phyloP scores from a whole-genome alignment of 768 basidiomycete genomes.

The Lactifluus hygrophoroides region DNA sequence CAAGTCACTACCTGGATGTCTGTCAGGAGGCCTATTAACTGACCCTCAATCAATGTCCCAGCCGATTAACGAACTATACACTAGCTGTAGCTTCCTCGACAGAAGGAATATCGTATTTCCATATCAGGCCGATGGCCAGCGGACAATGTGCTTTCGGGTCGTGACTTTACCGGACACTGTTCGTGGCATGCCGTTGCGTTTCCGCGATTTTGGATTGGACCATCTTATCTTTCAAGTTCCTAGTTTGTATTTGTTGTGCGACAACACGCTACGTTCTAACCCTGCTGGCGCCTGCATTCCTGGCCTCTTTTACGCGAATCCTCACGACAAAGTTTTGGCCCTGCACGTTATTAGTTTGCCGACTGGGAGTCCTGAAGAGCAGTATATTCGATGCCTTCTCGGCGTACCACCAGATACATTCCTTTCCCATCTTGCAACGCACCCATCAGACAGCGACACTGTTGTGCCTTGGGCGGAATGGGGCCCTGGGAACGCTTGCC shows the following conservation, averaged over 20 bases:
- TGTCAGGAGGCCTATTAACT: not conserved
- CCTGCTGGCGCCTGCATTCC: too few relatives aligned
- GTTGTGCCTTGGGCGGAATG: not conserved
- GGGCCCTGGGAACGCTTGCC: not conserved
- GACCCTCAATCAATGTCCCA: not conserved
- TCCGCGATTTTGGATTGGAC: not conserved
- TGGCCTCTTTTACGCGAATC: too few relatives aligned
- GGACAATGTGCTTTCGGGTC: not conserved
- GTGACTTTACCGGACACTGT: not conserved
- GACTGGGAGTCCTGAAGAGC: too few relatives aligned
- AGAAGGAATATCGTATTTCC: not conserved
- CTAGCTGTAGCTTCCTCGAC: not conserved
- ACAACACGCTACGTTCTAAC: too few relatives aligned
- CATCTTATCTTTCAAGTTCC: not conserved
- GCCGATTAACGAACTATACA: not conserved
- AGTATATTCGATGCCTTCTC: too few relatives aligned
- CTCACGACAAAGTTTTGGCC: too few relatives aligned
- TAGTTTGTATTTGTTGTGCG: not conserved
- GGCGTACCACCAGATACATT: too few relatives aligned
- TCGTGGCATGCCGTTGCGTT: not conserved
- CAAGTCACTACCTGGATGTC: not conserved
- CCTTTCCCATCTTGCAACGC: too few relatives aligned
- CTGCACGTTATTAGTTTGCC: too few relatives aligned
- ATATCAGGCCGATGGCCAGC: not conserved
- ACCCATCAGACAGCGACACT: too few relatives aligned